These are phyloP conservation scores for Clonostachys sp. DNA, from an alignment of 2,329 filamentous ascomycete genomes.

Conservation along the genomic window DNA sequence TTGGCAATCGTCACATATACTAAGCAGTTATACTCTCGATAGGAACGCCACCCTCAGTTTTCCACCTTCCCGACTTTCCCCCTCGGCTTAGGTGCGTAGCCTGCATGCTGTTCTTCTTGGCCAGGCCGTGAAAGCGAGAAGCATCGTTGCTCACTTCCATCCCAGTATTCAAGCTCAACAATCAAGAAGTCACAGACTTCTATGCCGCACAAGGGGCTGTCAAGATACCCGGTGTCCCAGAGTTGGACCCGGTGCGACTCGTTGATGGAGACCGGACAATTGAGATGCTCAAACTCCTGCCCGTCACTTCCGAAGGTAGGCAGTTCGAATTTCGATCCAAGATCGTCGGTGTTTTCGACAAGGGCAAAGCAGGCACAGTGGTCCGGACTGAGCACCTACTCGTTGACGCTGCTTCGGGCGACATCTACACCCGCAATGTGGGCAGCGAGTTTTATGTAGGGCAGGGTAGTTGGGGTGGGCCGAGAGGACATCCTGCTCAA, in stretches of 20 bases:
- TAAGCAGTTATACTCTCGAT: background rate
- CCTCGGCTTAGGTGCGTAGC: background rate
- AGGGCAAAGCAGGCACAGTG: background rate
- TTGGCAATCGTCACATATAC: background rate
- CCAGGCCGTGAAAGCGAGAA: too few species aligned
- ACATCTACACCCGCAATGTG: conserved; percentile 56
- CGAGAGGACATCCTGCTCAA: background rate
- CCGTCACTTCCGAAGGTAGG: conserved; percentile 53
- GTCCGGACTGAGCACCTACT: background rate
- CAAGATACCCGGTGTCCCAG: conserved; percentile 61
- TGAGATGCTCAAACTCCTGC: conserved; percentile 59
- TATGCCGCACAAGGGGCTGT: conserved; percentile 50
- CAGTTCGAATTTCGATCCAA: conserved; percentile 39
- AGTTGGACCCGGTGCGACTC: conserved; percentile 57
- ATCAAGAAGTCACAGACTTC: conserved; percentile 66
- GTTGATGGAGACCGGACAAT: conserved; percentile 67
- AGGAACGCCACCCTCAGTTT: background rate
- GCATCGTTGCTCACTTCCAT: too few species aligned
- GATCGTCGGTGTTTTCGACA: conserved; percentile 60
- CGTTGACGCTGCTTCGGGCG: conserved; percentile 53
- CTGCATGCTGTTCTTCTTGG: too few species aligned
- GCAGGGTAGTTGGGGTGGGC: conserved; percentile 41
- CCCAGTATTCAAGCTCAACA: conserved; percentile 60
- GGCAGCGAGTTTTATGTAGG: conserved; percentile 64
- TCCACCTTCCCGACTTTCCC: background rate